Conservation (phyloP, 352 stramenopile genomes). For the Phytophthora europaea region DNA sequence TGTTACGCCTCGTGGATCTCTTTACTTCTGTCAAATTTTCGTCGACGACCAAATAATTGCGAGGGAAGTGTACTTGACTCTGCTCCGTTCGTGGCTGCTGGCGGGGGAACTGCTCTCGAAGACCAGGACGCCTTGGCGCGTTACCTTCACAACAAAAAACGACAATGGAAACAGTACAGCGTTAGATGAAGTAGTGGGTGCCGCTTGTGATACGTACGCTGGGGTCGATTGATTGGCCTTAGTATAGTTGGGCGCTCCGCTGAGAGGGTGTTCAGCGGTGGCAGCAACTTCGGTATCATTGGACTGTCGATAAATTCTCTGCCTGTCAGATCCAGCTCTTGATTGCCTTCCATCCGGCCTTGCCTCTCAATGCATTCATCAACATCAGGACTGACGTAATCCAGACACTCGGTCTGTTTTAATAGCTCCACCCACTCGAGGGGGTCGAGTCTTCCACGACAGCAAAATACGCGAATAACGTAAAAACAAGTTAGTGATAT, state of each 20-base stretch:
- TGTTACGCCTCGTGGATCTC: conserved; percentile 16
- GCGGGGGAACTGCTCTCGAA: conserved; percentile 44
- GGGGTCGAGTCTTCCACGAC: conserved; percentile 30
- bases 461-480: neutral
- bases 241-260: conserved; percentile 18
- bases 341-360: conserved; percentile 49
- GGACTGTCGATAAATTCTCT: conserved; percentile 75
- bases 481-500: neutral
- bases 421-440: conserved; percentile 75
- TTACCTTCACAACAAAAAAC: conserved; percentile 13
- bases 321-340: conserved; percentile 74
- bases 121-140: conserved; percentile 33
- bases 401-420: conserved; percentile 41
- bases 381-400: conserved; percentile 82
- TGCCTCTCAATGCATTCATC: conserved; percentile 51
- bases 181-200: conserved; percentile 7
- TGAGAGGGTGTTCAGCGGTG: conserved; percentile 29
- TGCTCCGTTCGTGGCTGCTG: conserved; percentile 29
- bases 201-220: conserved; percentile 23
- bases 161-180: neutral
- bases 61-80: conserved; percentile 16
- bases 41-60: conserved; percentile 25
- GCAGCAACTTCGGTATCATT: conserved; percentile 39
- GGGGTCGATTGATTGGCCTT: conserved; percentile 18
- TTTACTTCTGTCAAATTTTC: conserved; percentile 26